Conservation (phyloP, 1,284 basidiomycete genomes). For the Ganoderma lucidum region DNA sequence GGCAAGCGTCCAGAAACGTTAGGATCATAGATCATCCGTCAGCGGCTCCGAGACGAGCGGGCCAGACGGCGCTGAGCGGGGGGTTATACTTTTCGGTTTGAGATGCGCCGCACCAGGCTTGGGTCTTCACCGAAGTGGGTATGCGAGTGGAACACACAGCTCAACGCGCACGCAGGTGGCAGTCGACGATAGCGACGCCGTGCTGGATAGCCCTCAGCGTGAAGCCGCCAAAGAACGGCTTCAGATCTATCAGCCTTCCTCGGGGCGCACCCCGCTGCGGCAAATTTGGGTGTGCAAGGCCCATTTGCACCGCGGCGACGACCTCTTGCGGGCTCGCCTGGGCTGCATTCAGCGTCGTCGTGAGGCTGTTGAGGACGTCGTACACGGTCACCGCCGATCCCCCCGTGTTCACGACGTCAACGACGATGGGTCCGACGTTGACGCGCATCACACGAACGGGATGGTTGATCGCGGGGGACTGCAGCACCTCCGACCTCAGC, state of each 20-base stretch:
- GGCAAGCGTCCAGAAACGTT: slow-evolving; percentile 5
- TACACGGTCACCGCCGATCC: slow-evolving; percentile 24
- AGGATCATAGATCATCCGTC: neutral
- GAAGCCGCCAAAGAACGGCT: slow-evolving; percentile 28
- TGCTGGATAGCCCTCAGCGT: slow-evolving; percentile 18
- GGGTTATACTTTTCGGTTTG: neutral
- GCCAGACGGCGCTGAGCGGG: neutral
- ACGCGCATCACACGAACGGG: slow-evolving; percentile 20
- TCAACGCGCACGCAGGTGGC: slow-evolving; percentile 22
- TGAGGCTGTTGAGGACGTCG: slow-evolving; percentile 24
- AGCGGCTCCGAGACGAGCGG: neutral
- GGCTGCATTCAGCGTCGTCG: slow-evolving; percentile 9
- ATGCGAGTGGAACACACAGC: neutral
- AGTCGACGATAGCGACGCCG: slow-evolving; percentile 26
- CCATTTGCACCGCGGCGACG: slow-evolving; percentile 7
- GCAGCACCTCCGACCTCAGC: slow-evolving; percentile 14
- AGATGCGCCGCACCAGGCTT: neutral
- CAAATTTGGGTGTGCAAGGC: slow-evolving; percentile 1
- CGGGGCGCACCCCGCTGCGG: neutral
- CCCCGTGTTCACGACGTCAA: slow-evolving; percentile 13
- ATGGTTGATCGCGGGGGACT: slow-evolving; percentile 22
- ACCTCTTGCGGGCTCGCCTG: slow-evolving; percentile 13
- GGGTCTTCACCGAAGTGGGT: neutral
- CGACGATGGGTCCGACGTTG: slow-evolving; percentile 17
- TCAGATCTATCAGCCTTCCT: neutral